Conservation (phyloP, 345 rosid species). For the Populus euphratica region DNA sequence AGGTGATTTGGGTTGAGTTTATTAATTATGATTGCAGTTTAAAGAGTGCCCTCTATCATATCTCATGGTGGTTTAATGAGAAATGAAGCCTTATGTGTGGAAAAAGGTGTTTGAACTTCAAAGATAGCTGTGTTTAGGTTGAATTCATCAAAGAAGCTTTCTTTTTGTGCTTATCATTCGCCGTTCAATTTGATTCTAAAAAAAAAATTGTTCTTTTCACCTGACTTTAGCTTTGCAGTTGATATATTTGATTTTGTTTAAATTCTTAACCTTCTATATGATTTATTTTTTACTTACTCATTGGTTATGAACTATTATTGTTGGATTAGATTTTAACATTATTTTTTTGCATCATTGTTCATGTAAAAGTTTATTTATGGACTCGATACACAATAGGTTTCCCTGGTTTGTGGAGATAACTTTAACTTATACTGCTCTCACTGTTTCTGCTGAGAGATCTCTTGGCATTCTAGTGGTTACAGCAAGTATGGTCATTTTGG, state of each 20-base stretch:
- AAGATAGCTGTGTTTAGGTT: neutral
- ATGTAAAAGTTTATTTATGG: neutral
- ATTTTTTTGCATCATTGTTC: neutral
- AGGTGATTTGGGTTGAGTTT: neutral
- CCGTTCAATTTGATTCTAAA: no score
- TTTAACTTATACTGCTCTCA: neutral
- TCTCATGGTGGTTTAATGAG: neutral
- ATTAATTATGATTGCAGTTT: neutral
- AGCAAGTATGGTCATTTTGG: constrained; percentile 2
- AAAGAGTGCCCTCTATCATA: neutral
- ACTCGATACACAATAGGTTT: neutral
- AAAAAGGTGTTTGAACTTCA: neutral
- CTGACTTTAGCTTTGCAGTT: neutral
- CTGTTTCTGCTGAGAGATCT: neutral
- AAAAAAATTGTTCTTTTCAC: neutral
- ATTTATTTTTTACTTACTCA: neutral
- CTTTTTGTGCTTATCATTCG: neutral
- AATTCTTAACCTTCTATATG: neutral
- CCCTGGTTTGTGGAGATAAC: neutral
- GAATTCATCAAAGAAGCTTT: neutral
- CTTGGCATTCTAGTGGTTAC: neutral
- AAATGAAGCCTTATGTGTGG: neutral
- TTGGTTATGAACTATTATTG: neutral
- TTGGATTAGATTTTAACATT: neutral
- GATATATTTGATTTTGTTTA: neutral